Evolutionary conservation across 371 early-diverging fungal genomes (phyloP).

Genomic region (Basidiobolus heterosporus): DNA sequence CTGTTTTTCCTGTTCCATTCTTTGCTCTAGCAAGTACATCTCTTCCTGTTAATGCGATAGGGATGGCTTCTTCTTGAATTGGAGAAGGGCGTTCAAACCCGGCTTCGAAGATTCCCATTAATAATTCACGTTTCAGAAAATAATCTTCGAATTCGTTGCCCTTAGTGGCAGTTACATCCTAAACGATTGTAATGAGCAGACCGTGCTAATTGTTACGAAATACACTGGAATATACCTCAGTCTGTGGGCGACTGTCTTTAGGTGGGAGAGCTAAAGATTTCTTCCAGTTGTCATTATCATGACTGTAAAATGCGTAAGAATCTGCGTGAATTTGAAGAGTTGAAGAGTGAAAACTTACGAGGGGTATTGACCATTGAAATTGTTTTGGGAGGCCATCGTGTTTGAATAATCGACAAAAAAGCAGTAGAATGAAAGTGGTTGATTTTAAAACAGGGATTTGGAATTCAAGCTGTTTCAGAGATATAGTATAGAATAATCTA

Average conservation of each 20-base stretch:
- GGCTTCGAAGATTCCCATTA: constrained; percentile 96
- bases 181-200: not conserved
- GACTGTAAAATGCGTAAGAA: constrained; percentile 13
- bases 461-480: too few relatives aligned
- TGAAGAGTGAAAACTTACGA: too few relatives aligned
- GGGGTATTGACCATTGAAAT: too few relatives aligned
- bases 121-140: constrained; percentile 83
- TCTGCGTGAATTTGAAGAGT: too few relatives aligned
- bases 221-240: constrained; percentile 30
- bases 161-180: constrained; percentile 89
- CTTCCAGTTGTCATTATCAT: constrained; percentile 61
- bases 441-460: too few relatives aligned
- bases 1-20: constrained; percentile 98
- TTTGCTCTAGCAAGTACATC: constrained; percentile 94
- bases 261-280: constrained; percentile 47
- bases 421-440: too few relatives aligned
- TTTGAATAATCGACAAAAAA: too few relatives aligned
- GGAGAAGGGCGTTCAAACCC: constrained; percentile 97
- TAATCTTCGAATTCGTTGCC: constrained; percentile 97
- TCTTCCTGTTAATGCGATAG: constrained; percentile 85
- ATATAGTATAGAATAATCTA: too few relatives aligned
- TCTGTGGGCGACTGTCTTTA: constrained; percentile 77
- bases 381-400: too few relatives aligned
- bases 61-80: constrained; percentile 98
- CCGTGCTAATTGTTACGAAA: not conserved